Conservation (phyloP, 257 asterid genomes). For the Salvia hispanica region DNA sequence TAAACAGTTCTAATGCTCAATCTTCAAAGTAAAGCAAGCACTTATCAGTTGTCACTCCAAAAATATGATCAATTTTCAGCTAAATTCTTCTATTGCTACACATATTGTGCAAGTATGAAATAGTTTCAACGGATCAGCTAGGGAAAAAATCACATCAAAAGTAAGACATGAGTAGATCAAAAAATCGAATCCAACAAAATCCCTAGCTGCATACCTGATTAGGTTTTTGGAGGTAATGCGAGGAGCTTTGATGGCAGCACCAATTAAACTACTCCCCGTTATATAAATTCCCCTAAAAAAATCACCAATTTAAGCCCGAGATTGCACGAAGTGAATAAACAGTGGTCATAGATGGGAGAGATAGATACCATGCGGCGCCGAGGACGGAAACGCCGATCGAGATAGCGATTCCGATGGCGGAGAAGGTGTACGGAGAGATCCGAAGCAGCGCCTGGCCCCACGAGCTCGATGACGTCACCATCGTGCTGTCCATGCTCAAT, state of each 20-base stretch:
- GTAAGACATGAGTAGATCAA: not conserved
- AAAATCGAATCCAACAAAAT: not conserved
- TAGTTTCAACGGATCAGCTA: not conserved
- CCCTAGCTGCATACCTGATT: slow-evolving; percentile 49
- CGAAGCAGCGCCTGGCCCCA: slow-evolving; percentile 82
- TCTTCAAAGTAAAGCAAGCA: slow-evolving; percentile 13
- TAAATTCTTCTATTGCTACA: not conserved
- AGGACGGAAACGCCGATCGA: slow-evolving; percentile 96
- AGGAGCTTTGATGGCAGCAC: slow-evolving; percentile 84
- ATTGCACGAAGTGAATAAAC: not conserved
- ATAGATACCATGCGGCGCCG: slow-evolving; percentile 88
- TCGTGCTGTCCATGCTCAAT: slow-evolving; percentile 31
- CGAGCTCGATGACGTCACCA: slow-evolving; percentile 73
- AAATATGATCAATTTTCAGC: not conserved
- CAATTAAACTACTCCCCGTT: slow-evolving; percentile 79
- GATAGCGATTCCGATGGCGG: slow-evolving; percentile 90
- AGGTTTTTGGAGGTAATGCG: slow-evolving; percentile 79
- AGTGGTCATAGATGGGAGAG: not conserved
- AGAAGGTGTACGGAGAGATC: slow-evolving; percentile 94
- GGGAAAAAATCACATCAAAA: not conserved
- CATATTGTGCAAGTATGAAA: not conserved
- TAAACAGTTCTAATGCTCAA: not conserved
- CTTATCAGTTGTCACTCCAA: not conserved
- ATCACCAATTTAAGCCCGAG: slow-evolving; percentile 21
- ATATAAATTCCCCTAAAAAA: slow-evolving; percentile 71